Evolutionary conservation across 1,284 basidiomycete genomes (phyloP).

Genomic region (Malassezia japonica): DNA sequence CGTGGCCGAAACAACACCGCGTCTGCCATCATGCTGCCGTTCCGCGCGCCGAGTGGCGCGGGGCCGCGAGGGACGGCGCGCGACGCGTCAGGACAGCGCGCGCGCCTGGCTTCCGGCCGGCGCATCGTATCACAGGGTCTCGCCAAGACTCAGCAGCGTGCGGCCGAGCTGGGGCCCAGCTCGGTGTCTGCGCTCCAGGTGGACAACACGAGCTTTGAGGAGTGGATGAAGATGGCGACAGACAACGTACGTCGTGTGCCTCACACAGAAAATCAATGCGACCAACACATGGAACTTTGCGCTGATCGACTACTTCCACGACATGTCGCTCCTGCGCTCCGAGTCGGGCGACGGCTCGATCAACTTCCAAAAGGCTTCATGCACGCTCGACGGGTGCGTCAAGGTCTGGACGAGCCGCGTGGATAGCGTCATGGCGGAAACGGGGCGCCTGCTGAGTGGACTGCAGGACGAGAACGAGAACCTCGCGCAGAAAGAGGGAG

Average conservation of each 20-base stretch:
- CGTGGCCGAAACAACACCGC: not conserved
- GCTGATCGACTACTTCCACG: constrained; percentile 97
- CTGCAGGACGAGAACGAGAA: constrained; percentile 57
- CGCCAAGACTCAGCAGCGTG: constrained; percentile 10
- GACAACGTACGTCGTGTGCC: constrained; percentile 65
- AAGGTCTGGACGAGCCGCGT: constrained; percentile 99
- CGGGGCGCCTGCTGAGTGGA: constrained; percentile 86
- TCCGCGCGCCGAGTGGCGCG: constrained; percentile 12
- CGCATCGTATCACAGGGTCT: constrained; percentile 16
- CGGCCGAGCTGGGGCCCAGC: constrained; percentile 3
- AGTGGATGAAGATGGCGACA: constrained; percentile 99
- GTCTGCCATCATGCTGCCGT: constrained; percentile 13
- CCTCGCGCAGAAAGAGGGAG: constrained; percentile 52
- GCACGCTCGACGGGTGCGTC: constrained; percentile 94
- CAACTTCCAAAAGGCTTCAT: constrained; percentile 97
- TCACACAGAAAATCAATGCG: constrained; percentile 86
- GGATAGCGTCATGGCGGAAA: constrained; percentile 91
- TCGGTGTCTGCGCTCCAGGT: constrained; percentile 28
- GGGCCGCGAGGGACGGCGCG: not conserved
- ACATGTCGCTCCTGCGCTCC: constrained; percentile 79
- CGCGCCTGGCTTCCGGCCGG: constrained; percentile 6
- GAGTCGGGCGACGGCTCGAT: constrained; percentile 54
- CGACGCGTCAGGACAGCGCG: constrained; percentile 4
- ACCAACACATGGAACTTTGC: constrained; percentile 97
- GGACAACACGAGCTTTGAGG: constrained; percentile 56